These are phyloP conservation scores for Oryza brachyantha DNA, from an alignment of 176 grass and related monocot species.

Conservation along the genomic window DNA sequence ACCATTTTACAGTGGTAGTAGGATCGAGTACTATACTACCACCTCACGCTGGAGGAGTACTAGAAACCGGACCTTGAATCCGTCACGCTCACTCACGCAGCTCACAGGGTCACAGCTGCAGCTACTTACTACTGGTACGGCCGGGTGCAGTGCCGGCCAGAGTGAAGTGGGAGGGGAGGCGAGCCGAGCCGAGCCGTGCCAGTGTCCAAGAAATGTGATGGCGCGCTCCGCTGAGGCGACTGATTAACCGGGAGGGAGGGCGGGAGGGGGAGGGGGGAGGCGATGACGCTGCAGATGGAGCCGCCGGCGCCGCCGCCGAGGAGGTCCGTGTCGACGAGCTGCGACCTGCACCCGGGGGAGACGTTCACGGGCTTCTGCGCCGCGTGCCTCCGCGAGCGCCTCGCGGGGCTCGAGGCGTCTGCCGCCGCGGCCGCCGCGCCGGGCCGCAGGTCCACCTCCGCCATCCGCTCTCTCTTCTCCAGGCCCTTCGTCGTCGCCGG, in stretches of 20 bases:
- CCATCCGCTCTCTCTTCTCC: conserved; percentile 81
- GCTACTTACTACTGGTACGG: conserved; percentile 11
- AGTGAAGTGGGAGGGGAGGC: background rate
- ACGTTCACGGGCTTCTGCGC: conserved; percentile 81
- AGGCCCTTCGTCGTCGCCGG: conserved; percentile 29
- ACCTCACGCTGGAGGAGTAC: background rate
- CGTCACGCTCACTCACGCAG: background rate
- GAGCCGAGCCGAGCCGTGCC: background rate
- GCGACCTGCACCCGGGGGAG: conserved; percentile 84
- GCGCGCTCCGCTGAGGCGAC: background rate
- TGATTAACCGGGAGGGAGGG: background rate
- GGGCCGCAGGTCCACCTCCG: conserved; percentile 82
- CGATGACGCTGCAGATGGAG: conserved; percentile 50
- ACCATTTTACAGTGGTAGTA: background rate
- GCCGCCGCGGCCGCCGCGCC: conserved; percentile 26
- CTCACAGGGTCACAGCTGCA: background rate
- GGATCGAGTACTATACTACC: background rate
- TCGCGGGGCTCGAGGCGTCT: conserved; percentile 57
- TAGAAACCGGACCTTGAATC: conserved; percentile 24
- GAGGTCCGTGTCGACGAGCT: conserved; percentile 42
- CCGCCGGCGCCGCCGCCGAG: conserved; percentile 45
- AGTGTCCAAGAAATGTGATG: conserved; percentile 15
- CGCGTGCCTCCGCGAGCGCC: conserved; percentile 89
- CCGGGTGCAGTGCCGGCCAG: background rate
- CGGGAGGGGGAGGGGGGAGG: background rate